These are phyloP conservation scores for Fusarium incarnatum DNA, from an alignment of 2,329 filamentous ascomycete genomes.

Conservation along the genomic window DNA sequence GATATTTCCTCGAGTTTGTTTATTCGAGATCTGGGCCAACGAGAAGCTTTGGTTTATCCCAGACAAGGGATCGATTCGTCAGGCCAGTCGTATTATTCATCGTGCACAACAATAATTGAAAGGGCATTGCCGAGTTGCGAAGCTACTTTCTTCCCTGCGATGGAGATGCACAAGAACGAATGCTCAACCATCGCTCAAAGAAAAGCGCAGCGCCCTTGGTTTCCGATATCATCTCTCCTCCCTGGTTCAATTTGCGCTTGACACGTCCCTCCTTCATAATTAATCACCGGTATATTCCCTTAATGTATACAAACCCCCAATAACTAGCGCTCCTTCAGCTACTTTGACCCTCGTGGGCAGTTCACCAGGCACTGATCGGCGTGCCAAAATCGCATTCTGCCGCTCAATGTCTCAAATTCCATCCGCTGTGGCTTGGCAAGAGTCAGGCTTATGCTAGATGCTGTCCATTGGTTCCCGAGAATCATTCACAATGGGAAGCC, in stretches of 20 bases:
- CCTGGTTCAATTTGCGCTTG: conserved; percentile 22
- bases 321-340: conserved; percentile 5
- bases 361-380: conserved; percentile 28
- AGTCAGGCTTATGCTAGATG: conserved; percentile 18
- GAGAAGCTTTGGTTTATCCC: neutral
- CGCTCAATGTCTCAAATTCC: conserved; percentile 32
- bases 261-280: conserved; percentile 1
- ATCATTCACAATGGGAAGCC: conserved; percentile 4
- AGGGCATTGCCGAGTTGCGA: neutral
- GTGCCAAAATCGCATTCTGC: conserved; percentile 31
- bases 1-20: neutral
- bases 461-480: conserved; percentile 15
- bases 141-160: neutral
- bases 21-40: neutral
- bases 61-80: neutral
- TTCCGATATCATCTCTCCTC: neutral
- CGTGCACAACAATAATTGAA: neutral
- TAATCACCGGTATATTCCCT: conserved; percentile 7
- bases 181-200: neutral
- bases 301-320: neutral
- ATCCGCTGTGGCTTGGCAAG: conserved; percentile 31
- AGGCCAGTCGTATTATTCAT: neutral
- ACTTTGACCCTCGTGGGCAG: conserved; percentile 2
- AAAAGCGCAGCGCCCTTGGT: neutral
- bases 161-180: neutral